Evolutionary conservation across 1,284 basidiomycete genomes (phyloP), one percentile per base, ranked within the genome.

Genomic region (Puccinia brachypodii): DNA sequence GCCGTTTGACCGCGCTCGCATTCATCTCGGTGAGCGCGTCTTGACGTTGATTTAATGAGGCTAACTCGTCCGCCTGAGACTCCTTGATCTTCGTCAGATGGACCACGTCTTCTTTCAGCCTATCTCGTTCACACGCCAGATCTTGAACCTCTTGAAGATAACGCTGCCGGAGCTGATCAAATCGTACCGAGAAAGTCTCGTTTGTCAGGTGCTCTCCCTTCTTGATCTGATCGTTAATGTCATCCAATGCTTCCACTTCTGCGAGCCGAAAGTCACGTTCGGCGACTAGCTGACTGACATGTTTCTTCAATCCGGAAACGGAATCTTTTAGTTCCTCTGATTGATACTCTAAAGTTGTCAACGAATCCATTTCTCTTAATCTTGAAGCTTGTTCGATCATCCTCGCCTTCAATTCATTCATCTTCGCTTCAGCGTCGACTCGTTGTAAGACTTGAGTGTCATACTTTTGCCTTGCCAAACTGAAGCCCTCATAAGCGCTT

Each of bases 211-310:
- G 22, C 38, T 77, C 42, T 19, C 36, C 66, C 33, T 69, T 64
- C 53, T 33, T 62, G 14, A 53, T 84, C 89, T 83, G 84, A 93
- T 93, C 89, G 90, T 87, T 91, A 0, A 90, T 89, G 28, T 90
- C 90, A 36, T 91, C 90, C 31, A 99, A 89, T 87, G 98, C 94
- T 85, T 96, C 95, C 28, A 98, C 91, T 86, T 99, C 96, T 0
- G 95, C 95, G 79, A 97, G 87, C 11, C 93, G 91, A 88, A 98
- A 90, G 85, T 98, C 96, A 31, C 96, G 90, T 87, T 98, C 94
- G 0, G 92, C 93, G 85, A 91, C 92, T 79, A 99, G 88, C 84
- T 92, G 92, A 25, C 94, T 94, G 28, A 98, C 88, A 85, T 97
- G 93, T 79, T 90, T 90, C 87, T 96, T 94, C 82, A 98, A 89